phyloP scores from a whole-genome alignment of 2,329 filamentous ascomycete genomes.

The Tolypocladium ovalisporum region DNA sequence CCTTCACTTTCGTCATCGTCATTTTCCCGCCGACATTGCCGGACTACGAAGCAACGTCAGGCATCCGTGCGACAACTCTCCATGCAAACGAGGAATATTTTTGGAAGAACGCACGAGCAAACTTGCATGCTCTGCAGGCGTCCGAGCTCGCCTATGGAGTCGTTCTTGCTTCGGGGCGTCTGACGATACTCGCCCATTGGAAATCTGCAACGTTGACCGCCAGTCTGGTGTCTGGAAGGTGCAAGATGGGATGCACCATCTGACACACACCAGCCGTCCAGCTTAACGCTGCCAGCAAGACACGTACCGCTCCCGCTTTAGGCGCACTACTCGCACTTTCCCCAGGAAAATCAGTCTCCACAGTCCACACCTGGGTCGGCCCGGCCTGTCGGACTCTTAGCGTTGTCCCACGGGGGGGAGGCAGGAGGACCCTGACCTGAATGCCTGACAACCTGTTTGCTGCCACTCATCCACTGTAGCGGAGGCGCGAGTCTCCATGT shows the following conservation, averaged over 20 bases:
- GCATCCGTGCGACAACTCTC: not conserved
- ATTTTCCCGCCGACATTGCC: not conserved
- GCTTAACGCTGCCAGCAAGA: not conserved
- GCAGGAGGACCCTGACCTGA: not conserved
- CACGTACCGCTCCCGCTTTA: not conserved
- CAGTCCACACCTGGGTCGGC: not conserved
- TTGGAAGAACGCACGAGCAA: not conserved
- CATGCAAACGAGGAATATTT: not conserved
- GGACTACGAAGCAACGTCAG: not conserved
- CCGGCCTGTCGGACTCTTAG: not conserved
- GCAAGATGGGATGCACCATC: not conserved
- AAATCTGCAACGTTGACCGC: constrained; percentile 1
- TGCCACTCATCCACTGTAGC: not conserved
- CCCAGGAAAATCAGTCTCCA: not conserved
- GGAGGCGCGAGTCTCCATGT: not conserved
- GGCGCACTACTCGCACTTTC: not conserved
- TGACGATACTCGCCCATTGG: not conserved
- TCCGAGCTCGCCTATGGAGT: not conserved
- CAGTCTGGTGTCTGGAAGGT: not conserved
- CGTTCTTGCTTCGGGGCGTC: not conserved
- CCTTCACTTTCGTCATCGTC: not conserved
- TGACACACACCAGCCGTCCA: not conserved
- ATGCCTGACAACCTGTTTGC: not conserved
- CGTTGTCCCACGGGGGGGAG: not conserved
- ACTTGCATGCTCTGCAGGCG: not conserved